A percentile compares a stretch with the other conserved stretches of the same genome.
phyloP scores from a whole-genome alignment of 208 protist species.

The Sergeia podlipaevii region DNA sequence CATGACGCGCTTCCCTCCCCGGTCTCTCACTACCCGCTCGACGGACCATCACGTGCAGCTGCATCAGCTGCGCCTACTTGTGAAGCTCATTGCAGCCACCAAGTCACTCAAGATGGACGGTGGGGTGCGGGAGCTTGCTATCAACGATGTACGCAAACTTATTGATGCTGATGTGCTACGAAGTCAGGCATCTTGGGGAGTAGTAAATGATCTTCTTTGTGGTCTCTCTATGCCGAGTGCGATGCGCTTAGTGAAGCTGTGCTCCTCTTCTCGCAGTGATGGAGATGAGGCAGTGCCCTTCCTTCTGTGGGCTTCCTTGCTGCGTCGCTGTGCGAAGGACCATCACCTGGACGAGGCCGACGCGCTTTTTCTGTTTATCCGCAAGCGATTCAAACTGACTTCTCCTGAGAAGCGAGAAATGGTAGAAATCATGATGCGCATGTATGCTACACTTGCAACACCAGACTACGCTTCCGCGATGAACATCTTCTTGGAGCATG shows the following conservation, averaged over 20 bases:
- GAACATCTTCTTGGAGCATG: slow-evolving; percentile 65
- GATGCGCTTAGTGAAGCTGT: slow-evolving; percentile 69
- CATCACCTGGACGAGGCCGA: slow-evolving; percentile 76
- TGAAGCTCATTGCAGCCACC: slow-evolving; percentile 67
- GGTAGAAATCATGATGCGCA: slow-evolving; percentile 86
- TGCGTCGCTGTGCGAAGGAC: slow-evolving; percentile 70
- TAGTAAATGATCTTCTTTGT: slow-evolving; percentile 76
- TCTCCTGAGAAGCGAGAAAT: slow-evolving; percentile 63
- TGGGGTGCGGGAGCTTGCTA: slow-evolving; percentile 55
- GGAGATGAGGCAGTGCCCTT: slow-evolving; percentile 60
- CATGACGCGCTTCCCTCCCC: too few relatives aligned
- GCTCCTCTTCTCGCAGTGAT: slow-evolving; percentile 2
- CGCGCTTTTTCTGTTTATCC: slow-evolving; percentile 72
- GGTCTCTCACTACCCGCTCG: too few relatives aligned
- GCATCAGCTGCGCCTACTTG: slow-evolving; percentile 60
- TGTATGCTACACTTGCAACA: slow-evolving; percentile 73
- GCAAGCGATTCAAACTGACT: slow-evolving; percentile 42
- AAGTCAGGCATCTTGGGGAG: slow-evolving; percentile 48
- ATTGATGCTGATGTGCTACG: slow-evolving; percentile 34
- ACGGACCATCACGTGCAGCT: slow-evolving; percentile 26
- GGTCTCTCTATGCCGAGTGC: slow-evolving; percentile 73
- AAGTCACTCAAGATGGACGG: slow-evolving; percentile 76
- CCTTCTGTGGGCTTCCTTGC: slow-evolving; percentile 70
- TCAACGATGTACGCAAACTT: slow-evolving; percentile 66
- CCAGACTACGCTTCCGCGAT: slow-evolving; percentile 66